Conservation (phyloP, 2,329 filamentous ascomycete species). For the Talaromyces pinophilus region DNA sequence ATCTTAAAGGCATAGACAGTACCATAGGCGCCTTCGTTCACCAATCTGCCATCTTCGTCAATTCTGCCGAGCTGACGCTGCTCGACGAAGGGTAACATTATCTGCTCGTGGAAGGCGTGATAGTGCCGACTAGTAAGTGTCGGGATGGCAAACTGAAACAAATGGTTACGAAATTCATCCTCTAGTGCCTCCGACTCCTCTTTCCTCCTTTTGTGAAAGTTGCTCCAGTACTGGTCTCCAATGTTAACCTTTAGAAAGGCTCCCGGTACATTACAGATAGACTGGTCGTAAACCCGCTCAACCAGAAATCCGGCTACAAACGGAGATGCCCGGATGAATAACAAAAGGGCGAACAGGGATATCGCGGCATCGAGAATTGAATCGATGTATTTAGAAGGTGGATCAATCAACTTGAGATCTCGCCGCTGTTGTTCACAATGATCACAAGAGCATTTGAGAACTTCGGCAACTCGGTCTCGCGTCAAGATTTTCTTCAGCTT, state of each 20-base stretch:
- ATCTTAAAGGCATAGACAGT: not conserved
- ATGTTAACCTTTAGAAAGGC: not conserved
- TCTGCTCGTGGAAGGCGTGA: not conserved
- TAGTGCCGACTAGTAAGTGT: not conserved
- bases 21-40: not conserved
- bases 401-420: not conserved
- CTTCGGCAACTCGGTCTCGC: not conserved
- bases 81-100: not conserved
- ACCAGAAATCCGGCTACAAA: not conserved
- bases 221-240: not conserved
- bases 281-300: not conserved
- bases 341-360: not conserved
- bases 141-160: not conserved
- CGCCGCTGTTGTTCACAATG: not conserved
- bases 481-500: not conserved
- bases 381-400: not conserved
- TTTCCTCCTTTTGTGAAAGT: not conserved
- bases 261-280: not conserved
- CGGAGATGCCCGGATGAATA: not conserved
- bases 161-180: not conserved
- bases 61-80: not conserved
- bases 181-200: not conserved
- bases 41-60: not conserved
- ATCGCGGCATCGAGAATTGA: not conserved
- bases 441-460: not conserved